Evolutionary conservation across 208 protist species (phyloP).

Genomic region (Trypanosoma platydactyli): DNA sequence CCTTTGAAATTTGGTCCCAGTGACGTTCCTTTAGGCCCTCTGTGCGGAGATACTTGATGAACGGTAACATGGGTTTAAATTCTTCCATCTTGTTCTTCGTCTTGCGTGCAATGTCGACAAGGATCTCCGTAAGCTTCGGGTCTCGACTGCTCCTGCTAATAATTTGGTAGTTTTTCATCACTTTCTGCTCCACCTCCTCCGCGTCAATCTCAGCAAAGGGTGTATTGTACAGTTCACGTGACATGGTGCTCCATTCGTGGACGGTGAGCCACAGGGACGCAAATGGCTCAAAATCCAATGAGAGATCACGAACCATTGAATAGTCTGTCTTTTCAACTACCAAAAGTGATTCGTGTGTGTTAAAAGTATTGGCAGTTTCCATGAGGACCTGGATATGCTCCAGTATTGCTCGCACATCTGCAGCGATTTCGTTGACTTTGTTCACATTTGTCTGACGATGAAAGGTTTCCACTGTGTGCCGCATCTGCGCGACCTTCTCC

Average conservation of each 20-base stretch:
- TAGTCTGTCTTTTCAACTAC: constrained; percentile 94
- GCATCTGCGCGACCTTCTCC: constrained; percentile 69
- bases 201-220: constrained; percentile 88
- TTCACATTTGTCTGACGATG: constrained; percentile 85
- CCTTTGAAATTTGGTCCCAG: constrained; percentile 93
- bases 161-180: constrained; percentile 68
- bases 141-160: constrained; percentile 88
- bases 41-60: constrained; percentile 94
- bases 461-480: constrained; percentile 83
- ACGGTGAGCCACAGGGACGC: constrained; percentile 94
- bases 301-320: constrained; percentile 76
- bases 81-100: constrained; percentile 92
- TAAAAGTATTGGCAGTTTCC: constrained; percentile 91
- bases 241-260: constrained; percentile 81
- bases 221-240: constrained; percentile 81
- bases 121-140: constrained; percentile 76
- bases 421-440: constrained; percentile 87
- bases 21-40: constrained; percentile 96
- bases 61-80: constrained; percentile 95
- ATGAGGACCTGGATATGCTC: constrained; percentile 86
- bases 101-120: constrained; percentile 87
- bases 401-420: constrained; percentile 82
- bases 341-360: constrained; percentile 95
- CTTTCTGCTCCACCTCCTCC: constrained; percentile 88
- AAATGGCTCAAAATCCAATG: constrained; percentile 96